Evolutionary conservation across 83 land plant species (phyloP).

Genomic region (Picea abies): DNA sequence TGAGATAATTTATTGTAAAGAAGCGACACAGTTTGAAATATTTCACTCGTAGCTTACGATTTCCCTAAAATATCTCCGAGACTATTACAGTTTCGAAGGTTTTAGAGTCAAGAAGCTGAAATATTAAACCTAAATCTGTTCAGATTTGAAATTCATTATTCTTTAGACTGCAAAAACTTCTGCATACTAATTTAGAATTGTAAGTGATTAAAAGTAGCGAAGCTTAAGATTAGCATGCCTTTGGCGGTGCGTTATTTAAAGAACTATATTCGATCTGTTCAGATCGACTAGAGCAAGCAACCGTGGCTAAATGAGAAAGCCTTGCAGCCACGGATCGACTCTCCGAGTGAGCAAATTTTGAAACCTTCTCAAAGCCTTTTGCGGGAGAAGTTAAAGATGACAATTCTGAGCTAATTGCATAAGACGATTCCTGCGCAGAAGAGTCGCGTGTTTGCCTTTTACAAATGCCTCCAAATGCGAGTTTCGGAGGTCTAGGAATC

Average conservation of each 20-base stretch:
- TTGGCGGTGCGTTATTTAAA: background rate
- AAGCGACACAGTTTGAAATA: too few relatives aligned
- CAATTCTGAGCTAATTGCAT: background rate
- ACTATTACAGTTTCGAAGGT: too few relatives aligned
- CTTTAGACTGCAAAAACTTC: too few relatives aligned
- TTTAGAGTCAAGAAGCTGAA: too few relatives aligned
- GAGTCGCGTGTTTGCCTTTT: background rate
- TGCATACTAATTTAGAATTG: too few relatives aligned
- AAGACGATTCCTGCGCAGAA: background rate
- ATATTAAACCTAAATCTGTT: too few relatives aligned
- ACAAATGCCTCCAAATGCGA: background rate
- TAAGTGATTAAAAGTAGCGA: background rate
- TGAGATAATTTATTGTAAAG: too few relatives aligned
- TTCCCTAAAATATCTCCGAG: too few relatives aligned
- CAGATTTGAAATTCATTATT: too few relatives aligned
- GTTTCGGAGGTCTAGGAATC: background rate
- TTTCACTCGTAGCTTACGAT: too few relatives aligned
- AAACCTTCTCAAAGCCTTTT: background rate
- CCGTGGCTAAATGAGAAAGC: constrained; percentile 1
- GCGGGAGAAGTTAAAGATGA: background rate
- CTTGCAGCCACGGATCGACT: background rate
- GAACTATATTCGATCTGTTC: background rate
- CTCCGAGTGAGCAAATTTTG: background rate
- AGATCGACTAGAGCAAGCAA: constrained; percentile 1
- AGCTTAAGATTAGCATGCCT: background rate